These are phyloP conservation scores for Aspergillus sclerotiicarbonarius DNA, from an alignment of 495 filamentous ascomycete species.

Conservation along the genomic window DNA sequence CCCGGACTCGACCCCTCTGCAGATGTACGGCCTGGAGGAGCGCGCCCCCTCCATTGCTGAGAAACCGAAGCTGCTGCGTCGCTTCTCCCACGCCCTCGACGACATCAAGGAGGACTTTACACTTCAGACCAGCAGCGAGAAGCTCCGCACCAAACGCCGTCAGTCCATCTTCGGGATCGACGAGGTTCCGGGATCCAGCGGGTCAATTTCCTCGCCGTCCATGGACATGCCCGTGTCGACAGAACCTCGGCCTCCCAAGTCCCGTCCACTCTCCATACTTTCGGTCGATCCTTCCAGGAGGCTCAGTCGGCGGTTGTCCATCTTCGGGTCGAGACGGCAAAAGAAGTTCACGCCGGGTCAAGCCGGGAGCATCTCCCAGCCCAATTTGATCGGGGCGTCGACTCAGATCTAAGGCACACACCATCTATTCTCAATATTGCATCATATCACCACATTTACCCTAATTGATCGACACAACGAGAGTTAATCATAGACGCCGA, in stretches of 20 bases:
- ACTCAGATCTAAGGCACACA: slow-evolving; percentile 27
- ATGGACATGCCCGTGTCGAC: slow-evolving; percentile 10
- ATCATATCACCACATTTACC: not conserved
- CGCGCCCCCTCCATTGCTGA: slow-evolving; percentile 38
- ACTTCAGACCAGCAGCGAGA: slow-evolving; percentile 28
- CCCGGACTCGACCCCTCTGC: slow-evolving; percentile 34
- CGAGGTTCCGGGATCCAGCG: slow-evolving; percentile 12
- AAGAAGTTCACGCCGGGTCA: slow-evolving; percentile 18
- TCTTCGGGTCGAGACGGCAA: slow-evolving; percentile 27
- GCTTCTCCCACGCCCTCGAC: slow-evolving; percentile 41
- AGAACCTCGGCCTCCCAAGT: slow-evolving; percentile 17
- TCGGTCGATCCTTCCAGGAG: slow-evolving; percentile 27
- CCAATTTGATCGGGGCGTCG: slow-evolving; percentile 41
- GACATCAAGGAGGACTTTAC: slow-evolving; percentile 43
- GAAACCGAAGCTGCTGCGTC: slow-evolving; percentile 33
- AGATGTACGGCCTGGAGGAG: slow-evolving; percentile 40
- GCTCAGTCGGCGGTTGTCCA: slow-evolving; percentile 30
- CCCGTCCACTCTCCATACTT: slow-evolving; percentile 32
- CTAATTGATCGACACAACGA: slow-evolving; percentile 3
- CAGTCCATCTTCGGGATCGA: slow-evolving; percentile 34
- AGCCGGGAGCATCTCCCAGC: slow-evolving; percentile 34
- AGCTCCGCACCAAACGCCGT: slow-evolving; percentile 25
- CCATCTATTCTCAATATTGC: not conserved
- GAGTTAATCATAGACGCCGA: too few relatives aligned
- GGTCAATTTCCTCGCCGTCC: slow-evolving; percentile 9